phyloP scores from a whole-genome alignment of 176 grass and related monocot species.

The Phoenix roebelenii region DNA sequence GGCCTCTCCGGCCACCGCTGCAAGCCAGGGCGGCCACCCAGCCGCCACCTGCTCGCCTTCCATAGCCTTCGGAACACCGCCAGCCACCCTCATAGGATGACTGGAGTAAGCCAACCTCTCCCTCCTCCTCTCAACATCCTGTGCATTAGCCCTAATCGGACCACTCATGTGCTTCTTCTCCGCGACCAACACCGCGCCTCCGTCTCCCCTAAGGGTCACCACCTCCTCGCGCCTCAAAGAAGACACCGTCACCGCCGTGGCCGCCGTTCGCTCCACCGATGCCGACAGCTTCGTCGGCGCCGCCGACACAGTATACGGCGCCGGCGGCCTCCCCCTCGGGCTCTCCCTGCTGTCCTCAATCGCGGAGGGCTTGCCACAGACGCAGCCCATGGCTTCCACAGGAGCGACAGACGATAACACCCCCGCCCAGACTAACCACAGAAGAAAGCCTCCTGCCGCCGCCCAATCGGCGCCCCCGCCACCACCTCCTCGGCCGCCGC shows the following conservation, averaged over 20 bases:
- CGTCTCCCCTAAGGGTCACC: neutral
- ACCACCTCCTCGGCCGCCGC: too few species aligned
- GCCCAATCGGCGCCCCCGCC: slow-evolving; percentile 9
- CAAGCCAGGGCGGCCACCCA: slow-evolving; percentile 91
- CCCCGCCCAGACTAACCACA: too few species aligned
- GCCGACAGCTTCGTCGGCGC: slow-evolving; percentile 26
- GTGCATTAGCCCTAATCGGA: slow-evolving; percentile 16
- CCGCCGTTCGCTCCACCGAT: neutral
- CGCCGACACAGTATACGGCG: neutral
- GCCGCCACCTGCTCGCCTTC: slow-evolving; percentile 83
- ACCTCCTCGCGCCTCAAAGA: slow-evolving; percentile 29
- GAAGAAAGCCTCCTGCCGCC: neutral
- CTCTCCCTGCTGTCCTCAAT: slow-evolving; percentile 32
- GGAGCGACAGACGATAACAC: neutral
- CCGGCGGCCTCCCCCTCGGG: neutral
- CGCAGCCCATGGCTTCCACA: slow-evolving; percentile 47
- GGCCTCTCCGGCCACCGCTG: slow-evolving; percentile 73
- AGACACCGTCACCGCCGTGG: slow-evolving; percentile 10
- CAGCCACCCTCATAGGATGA: slow-evolving; percentile 37
- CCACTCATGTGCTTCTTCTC: slow-evolving; percentile 31
- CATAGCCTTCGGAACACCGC: slow-evolving; percentile 46
- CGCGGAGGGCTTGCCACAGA: slow-evolving; percentile 44
- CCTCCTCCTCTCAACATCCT: slow-evolving; percentile 25
- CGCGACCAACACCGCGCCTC: slow-evolving; percentile 20
- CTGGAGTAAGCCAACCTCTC: slow-evolving; percentile 33